Evolutionary conservation across 306 rosid species (phyloP).

Genomic region (Vicia villosa): DNA sequence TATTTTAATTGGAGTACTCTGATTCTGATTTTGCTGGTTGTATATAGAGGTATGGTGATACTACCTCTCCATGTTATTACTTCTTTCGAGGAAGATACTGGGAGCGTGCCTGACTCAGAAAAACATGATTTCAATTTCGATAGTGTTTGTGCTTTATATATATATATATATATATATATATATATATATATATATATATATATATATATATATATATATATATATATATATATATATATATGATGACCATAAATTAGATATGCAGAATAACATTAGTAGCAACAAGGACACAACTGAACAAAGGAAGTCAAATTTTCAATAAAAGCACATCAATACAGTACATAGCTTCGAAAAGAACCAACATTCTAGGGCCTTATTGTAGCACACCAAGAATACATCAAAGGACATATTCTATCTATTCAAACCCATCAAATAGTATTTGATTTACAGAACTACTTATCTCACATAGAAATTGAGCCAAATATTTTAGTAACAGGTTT

Average conservation of each 20-base stretch:
- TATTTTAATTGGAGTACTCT: too few species aligned
- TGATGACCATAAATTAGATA: not conserved
- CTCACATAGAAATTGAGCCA: constrained; percentile 21
- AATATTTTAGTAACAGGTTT: constrained; percentile 52
- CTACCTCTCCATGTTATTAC: too few species aligned
- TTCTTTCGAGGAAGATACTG: not conserved
- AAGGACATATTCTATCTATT: constrained; percentile 25
- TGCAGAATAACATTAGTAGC: not conserved
- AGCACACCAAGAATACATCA: constrained; percentile 33
- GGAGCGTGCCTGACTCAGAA: not conserved
- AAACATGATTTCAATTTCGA: not conserved
- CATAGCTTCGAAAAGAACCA: constrained; percentile 12
- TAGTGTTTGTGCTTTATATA: not conserved
- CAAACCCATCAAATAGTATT: constrained; percentile 16
- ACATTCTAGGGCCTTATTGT: constrained; percentile 25
- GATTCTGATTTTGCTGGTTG: too few species aligned
- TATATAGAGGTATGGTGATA: too few species aligned
- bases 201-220: not conserved
- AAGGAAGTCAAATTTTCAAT: constrained; percentile 22
- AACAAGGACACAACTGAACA: not conserved
- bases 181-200: not conserved
- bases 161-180: not conserved
- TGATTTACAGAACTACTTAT: constrained; percentile 28
- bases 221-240: too few species aligned
- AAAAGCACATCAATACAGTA: constrained; percentile 30